Conservation (phyloP, 495 filamentous ascomycete species). For the Apiosordaria backusii region DNA sequence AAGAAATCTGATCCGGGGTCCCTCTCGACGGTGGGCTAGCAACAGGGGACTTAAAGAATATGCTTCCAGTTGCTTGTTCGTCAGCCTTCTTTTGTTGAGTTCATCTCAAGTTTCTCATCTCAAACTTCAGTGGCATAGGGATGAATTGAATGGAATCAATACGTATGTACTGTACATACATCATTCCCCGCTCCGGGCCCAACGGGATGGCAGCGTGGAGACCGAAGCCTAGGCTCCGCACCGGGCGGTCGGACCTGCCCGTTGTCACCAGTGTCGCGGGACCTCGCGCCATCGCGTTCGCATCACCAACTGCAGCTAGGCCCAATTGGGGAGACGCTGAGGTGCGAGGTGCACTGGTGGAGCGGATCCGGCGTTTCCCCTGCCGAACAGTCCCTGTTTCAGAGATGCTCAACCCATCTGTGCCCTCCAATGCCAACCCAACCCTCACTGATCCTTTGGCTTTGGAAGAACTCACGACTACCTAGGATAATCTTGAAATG, state of each 20-base stretch:
- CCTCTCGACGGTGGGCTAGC: background rate
- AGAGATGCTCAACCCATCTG: constrained; percentile 8
- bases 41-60: no score
- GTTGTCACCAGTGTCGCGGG: background rate
- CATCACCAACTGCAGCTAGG: background rate
- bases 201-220: background rate
- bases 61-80: background rate
- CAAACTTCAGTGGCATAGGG: no score
- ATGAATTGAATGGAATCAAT: no score
- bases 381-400: constrained; percentile 8
- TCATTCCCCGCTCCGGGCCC: background rate
- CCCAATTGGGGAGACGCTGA: background rate
- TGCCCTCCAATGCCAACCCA: background rate
- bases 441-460: background rate
- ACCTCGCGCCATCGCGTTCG: background rate
- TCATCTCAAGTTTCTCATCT: background rate
- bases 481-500: no score
- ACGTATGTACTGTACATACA: no score
- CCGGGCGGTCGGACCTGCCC: background rate
- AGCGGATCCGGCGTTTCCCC: background rate
- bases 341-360: background rate
- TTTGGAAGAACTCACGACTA: background rate
- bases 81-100: background rate
- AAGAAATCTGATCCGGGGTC: constrained; percentile 4
- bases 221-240: background rate